These are phyloP conservation scores for Solanum habrochaites DNA, from an alignment of 257 asterid genomes.

Conservation along the genomic window DNA sequence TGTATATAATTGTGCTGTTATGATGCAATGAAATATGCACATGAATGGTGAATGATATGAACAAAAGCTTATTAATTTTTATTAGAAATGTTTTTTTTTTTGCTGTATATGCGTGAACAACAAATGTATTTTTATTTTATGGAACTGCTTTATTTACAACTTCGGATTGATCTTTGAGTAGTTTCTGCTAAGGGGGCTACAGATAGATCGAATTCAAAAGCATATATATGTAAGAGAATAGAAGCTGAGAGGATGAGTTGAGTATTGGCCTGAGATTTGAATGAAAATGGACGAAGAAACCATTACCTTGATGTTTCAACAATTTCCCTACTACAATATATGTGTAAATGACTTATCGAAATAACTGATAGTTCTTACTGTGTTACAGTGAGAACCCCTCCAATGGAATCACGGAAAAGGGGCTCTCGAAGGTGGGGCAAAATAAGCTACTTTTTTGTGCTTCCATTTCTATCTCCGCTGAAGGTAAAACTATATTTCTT, in stretches of 20 bases:
- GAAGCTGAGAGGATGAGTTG: not conserved
- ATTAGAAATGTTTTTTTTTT: not conserved
- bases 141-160: not conserved
- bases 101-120: not conserved
- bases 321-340: not conserved
- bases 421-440: not conserved
- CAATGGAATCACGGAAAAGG: not conserved
- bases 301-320: not conserved
- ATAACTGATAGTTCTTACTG: not conserved
- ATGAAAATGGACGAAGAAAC: not conserved
- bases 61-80: not conserved
- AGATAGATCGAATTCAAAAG: not conserved
- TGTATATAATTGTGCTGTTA: not conserved
- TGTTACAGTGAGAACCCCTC: not conserved
- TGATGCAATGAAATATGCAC: not conserved
- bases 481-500: not conserved
- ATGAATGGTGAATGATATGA: not conserved
- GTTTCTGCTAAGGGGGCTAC: not conserved
- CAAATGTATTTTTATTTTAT: not conserved
- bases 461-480: conserved; percentile 3
- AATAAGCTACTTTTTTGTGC: conserved; percentile 5
- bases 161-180: not conserved
- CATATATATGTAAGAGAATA: not conserved
- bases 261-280: not conserved
- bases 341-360: not conserved